Evolutionary conservation across 176 grass and related monocot species (phyloP).

Genomic region (Dendrocalamus sinicus): DNA sequence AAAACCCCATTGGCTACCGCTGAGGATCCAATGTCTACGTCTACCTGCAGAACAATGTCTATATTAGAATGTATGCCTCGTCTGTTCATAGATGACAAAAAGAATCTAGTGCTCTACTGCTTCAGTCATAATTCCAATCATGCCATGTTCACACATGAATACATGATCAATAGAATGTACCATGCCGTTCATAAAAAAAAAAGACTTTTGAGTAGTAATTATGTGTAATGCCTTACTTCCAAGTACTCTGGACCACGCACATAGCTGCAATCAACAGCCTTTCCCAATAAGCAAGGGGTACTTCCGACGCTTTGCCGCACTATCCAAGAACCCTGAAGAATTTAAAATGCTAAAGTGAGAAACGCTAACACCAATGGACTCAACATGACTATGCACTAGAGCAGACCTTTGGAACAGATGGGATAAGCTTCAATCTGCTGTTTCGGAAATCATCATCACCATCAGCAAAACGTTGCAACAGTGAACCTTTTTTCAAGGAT

Average conservation of each 20-base stretch:
- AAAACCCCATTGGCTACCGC: conserved; percentile 93
- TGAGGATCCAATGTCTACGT: conserved; percentile 98
- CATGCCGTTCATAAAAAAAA: background rate
- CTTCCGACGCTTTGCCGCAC: conserved; percentile 92
- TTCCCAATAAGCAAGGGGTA: conserved; percentile 88
- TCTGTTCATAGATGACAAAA: background rate
- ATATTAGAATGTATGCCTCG: background rate
- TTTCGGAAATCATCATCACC: conserved; percentile 94
- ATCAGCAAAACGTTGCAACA: conserved; percentile 89
- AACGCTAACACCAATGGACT: conserved; percentile 16
- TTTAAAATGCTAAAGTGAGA: conserved; percentile 37
- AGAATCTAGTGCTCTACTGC: background rate
- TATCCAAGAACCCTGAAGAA: conserved; percentile 90
- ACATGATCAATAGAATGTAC: conserved; percentile 1
- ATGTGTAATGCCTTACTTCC: conserved; percentile 69
- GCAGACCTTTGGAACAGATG: conserved; percentile 91
- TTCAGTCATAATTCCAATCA: background rate
- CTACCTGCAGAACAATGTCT: conserved; percentile 58
- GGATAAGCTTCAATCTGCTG: conserved; percentile 94
- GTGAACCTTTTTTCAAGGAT: conserved; percentile 67
- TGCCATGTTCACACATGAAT: background rate
- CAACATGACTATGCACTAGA: background rate
- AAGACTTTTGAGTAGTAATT: background rate
- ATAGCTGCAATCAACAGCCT: conserved; percentile 93
- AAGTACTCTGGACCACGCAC: conserved; percentile 84